Base-by-base conservation (phyloP, 257 asterid species). In the Haberlea rhodopensis region DNA sequence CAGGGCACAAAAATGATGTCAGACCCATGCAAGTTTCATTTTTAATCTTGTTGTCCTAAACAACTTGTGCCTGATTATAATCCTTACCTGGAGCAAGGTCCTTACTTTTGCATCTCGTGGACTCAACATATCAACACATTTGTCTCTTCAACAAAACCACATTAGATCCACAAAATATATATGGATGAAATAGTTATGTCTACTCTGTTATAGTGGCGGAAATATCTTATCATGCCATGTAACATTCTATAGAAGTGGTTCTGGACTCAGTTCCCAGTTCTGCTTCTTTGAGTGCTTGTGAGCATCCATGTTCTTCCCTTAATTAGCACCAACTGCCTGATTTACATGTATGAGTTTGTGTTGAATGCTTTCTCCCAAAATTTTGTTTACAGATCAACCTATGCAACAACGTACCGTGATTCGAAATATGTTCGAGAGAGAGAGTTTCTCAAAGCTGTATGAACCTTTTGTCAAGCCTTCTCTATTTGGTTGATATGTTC, bases 391-490 rank as follows among this genome's bases (percentile, higher is more conserved):
- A 91, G 97, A 89, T 85, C 98, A 56, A 92, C 98, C 66, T 92
- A 92, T 81, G 98, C 96, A 64, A 87, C 92, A 8, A 85, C 98
- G 13, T 79, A 78, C 61, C 96, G 98, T 67, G 98, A 92, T 73
- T 92, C 98, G 57, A 89, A 87, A 74, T 89, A 82, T 78, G 82
- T 77, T 69, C 90, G 95, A 60, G 97, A 92, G 82, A 81, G 94
- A 74, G 98, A 92, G 68, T 92, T 92, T 79, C 84, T 92, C 31
- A 80, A 87, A 89, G 91, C 83, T 45, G 98, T 91, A 83, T 53
- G 88, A 54, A 49, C 32, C 57, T 66, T 62, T 27, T 18, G 18
- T 71, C 61, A 16, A 27, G 58, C 54, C 60, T 27, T 18, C 62
- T 58, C 52, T 27, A 48, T 34, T 71, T 51, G 15, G 19, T 19